A percentile compares a stretch with the other conserved stretches of the same genome.
Conservation (phyloP, 352 stramenopile genomes). For the Pythium scleroteichum region DNA sequence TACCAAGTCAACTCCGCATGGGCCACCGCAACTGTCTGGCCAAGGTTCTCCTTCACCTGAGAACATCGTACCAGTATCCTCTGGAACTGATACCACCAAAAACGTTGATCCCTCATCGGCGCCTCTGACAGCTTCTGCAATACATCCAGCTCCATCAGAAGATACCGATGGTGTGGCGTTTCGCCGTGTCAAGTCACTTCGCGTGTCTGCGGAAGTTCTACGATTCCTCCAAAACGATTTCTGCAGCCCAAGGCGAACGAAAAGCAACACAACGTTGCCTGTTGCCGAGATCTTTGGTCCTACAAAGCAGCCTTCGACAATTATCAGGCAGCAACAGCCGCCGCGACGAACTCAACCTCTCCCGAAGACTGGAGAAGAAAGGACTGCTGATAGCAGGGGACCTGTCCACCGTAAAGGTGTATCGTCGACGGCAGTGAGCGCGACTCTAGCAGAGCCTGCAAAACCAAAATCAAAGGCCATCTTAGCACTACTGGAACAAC, state of each 20-base stretch:
- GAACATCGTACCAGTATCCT: too few relatives aligned
- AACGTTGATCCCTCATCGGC: too few relatives aligned
- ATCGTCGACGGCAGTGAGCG: background rate
- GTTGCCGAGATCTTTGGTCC: constrained; percentile 11
- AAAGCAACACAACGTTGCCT: constrained; percentile 18
- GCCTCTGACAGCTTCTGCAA: background rate
- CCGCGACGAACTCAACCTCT: background rate
- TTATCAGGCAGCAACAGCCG: background rate
- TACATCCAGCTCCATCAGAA: background rate
- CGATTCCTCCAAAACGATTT: constrained; percentile 75
- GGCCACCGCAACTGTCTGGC: too few relatives aligned
- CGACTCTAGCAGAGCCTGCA: constrained; percentile 21
- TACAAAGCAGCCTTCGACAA: too few relatives aligned
- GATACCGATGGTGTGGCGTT: constrained; percentile 24
- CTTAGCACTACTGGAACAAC: constrained; percentile 17
- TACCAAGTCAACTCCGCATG: too few relatives aligned
- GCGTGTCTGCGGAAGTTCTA: constrained; percentile 62
- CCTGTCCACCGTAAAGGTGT: too few relatives aligned
- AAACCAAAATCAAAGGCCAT: constrained; percentile 30
- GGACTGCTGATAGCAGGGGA: too few relatives aligned
- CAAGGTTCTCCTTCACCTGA: too few relatives aligned
- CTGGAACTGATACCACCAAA: too few relatives aligned
- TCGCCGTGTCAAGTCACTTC: constrained; percentile 51
- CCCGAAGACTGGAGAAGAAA: background rate
- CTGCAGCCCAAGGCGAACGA: constrained; percentile 39